Evolutionary conservation across 2,329 filamentous ascomycete genomes (phyloP).

Genomic region (Fusarium setosum): DNA sequence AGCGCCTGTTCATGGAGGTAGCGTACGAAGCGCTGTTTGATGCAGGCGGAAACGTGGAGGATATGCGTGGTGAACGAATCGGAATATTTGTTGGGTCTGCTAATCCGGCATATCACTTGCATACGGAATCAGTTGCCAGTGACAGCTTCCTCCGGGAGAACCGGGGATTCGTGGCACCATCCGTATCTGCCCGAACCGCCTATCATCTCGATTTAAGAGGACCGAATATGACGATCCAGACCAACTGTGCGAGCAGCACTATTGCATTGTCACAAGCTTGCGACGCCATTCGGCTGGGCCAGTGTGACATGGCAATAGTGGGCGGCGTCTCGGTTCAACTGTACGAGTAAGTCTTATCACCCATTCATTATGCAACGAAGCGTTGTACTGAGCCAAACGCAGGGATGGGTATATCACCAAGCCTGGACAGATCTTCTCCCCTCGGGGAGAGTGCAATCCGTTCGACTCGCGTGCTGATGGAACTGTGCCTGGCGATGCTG

Average conservation of each 20-base stretch:
- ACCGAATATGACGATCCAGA: background rate
- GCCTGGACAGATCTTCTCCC: background rate
- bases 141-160: background rate
- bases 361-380: background rate
- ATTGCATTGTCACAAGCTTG: background rate
- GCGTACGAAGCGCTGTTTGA: background rate
- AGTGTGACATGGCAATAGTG: background rate
- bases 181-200: background rate
- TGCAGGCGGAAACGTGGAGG: background rate
- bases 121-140: background rate
- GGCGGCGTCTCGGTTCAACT: background rate
- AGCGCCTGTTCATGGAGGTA: background rate
- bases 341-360: background rate
- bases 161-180: background rate
- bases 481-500: background rate
- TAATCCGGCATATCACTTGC: background rate
- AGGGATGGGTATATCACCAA: background rate
- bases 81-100: background rate
- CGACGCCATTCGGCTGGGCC: background rate
- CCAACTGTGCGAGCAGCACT: background rate
- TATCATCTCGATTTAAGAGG: background rate
- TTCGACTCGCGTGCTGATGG: background rate
- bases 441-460: background rate
- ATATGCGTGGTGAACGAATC: background rate
- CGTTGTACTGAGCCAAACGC: background rate